Conservation (phyloP, 345 rosid genomes). For the Pseudoturritis turrita region DNA sequence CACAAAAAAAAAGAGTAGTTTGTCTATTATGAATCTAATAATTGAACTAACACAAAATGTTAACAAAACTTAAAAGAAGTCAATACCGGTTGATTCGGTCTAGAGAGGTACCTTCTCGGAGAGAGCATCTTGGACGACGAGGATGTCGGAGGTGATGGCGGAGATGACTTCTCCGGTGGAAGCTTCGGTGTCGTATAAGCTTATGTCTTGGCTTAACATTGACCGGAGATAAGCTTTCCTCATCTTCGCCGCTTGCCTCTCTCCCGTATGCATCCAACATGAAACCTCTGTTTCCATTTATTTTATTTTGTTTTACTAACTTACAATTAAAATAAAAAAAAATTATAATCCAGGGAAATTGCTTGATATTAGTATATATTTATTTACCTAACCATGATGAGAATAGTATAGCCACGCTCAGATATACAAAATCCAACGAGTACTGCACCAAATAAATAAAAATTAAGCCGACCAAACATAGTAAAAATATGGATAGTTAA, state of each 20-base stretch:
- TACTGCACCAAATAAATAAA: conserved; percentile 54
- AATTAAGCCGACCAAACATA: background rate
- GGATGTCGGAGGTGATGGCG: conserved; percentile 81
- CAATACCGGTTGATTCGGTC: background rate
- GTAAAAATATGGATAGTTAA: background rate
- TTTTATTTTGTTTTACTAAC: too few relatives aligned
- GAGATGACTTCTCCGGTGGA: conserved; percentile 90
- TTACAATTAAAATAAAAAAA: background rate
- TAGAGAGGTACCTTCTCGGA: conserved; percentile 74
- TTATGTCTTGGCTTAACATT: conserved; percentile 86
- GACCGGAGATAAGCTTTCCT: conserved; percentile 86
- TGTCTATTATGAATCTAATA: background rate
- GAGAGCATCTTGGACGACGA: conserved; percentile 92
- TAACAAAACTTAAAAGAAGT: background rate
- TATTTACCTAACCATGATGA: conserved; percentile 86
- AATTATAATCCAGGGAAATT: background rate
- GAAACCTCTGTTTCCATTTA: conserved; percentile 65
- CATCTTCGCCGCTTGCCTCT: conserved; percentile 91
- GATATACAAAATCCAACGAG: conserved; percentile 91
- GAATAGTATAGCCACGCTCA: conserved; percentile 80
- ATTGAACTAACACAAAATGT: background rate
- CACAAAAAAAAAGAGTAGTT: background rate
- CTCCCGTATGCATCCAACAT: conserved; percentile 99
- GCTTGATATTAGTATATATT: background rate
- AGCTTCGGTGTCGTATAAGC: conserved; percentile 83